These are phyloP conservation scores for Backusella morwellensis DNA, from an alignment of 192 early-diverging fungal genomes.

Conservation along the genomic window DNA sequence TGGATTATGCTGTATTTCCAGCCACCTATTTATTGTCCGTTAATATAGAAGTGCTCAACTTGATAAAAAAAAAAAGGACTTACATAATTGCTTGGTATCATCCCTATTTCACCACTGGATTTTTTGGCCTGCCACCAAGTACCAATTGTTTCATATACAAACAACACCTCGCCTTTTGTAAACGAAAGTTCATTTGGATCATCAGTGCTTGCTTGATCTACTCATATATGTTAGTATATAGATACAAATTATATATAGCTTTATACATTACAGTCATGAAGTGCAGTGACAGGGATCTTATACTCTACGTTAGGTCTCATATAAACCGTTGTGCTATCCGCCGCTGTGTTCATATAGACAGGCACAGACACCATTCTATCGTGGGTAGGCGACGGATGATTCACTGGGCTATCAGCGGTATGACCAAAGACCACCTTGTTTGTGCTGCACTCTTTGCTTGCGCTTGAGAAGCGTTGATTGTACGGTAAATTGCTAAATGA, in stretches of 20 bases:
- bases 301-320: background rate
- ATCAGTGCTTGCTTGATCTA: background rate
- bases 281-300: background rate
- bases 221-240: background rate
- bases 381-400: background rate
- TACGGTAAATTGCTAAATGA: background rate
- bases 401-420: background rate
- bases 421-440: background rate
- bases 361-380: background rate
- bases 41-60: too few species aligned
- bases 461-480: background rate
- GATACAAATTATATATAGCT: too few species aligned
- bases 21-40: too few species aligned
- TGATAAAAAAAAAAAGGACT: background rate
- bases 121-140: background rate
- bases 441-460: background rate
- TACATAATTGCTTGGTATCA: background rate
- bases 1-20: too few species aligned
- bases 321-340: background rate
- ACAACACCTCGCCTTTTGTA: background rate
- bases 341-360: background rate
- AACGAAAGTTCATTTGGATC: background rate
- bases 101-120: background rate
- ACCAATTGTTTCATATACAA: background rate
- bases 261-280: background rate